phyloP scores from a whole-genome alignment of 345 rosid species.

The Lagerstroemia speciosa region DNA sequence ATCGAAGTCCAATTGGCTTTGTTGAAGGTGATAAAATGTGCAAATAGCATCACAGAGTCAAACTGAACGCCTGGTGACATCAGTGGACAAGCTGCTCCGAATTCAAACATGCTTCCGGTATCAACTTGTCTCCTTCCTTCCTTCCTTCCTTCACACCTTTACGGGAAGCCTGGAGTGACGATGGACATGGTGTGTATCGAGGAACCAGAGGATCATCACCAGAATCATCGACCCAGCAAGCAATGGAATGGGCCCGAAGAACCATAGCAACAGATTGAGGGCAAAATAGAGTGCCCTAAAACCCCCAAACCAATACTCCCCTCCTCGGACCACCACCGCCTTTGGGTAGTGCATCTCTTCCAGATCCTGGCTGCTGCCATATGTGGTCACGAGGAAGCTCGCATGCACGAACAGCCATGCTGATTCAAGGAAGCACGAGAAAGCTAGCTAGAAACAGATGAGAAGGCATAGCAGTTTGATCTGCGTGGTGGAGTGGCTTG shows the following conservation, averaged over 20 bases:
- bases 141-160: no score
- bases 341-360: conserved; percentile 26
- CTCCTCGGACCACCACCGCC: conserved; percentile 43
- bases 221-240: conserved; percentile 41
- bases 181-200: conserved; percentile 18
- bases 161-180: no score
- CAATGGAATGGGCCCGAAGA: conserved; percentile 82
- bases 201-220: conserved; percentile 37
- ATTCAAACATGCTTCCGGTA: no score
- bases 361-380: conserved; percentile 20
- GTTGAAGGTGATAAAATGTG: no score
- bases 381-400: conserved; percentile 56
- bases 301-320: conserved; percentile 76
- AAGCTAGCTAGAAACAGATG: conserved; percentile 51
- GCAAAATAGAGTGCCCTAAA: conserved; percentile 71
- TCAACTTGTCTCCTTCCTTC: no score
- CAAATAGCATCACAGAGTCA: no score
- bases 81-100: no score
- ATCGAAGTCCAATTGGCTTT: no score
- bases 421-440: conserved; percentile 65
- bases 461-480: conserved; percentile 60
- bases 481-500: conserved; percentile 40
- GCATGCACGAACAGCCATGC: conserved; percentile 40
- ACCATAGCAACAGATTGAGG: conserved; percentile 55
- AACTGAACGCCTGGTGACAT: no score